A percentile compares a stretch with the other conserved stretches of the same genome.
phyloP scores from a whole-genome alignment of 2,329 filamentous ascomycete species.

The Colletotrichum falcatum region DNA sequence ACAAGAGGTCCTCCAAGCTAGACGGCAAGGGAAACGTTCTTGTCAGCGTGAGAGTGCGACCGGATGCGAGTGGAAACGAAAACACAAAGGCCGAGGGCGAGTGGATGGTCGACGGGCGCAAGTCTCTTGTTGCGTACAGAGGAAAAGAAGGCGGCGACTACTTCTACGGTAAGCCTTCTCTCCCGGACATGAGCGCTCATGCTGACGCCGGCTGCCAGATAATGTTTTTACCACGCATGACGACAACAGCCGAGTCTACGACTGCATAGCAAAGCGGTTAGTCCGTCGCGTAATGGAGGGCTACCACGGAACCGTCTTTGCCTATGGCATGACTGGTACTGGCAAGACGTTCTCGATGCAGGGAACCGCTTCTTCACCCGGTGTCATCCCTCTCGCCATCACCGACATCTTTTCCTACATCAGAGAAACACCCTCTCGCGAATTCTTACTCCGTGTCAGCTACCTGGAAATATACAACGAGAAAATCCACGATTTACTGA shows the following conservation, averaged over 20 bases:
- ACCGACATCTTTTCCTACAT: conserved; percentile 99
- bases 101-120: conserved; percentile 91
- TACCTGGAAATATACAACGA: conserved; percentile 99
- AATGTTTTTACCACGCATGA: conserved; percentile 97
- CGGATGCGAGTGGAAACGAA: conserved; percentile 77
- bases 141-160: conserved; percentile 95
- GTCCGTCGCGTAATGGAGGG: conserved; percentile 99
- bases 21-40: conserved; percentile 95
- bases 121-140: conserved; percentile 83
- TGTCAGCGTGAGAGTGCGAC: conserved; percentile 93
- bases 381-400: conserved; percentile 96
- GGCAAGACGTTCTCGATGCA: conserved; percentile 99
- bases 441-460: conserved; percentile 95
- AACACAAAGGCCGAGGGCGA: conserved; percentile 76
- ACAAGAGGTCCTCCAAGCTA: conserved; percentile 63
- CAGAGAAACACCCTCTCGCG: conserved; percentile 91
- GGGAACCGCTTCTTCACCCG: conserved; percentile 92
- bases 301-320: conserved; percentile 97
- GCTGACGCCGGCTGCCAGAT: conserved; percentile 66
- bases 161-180: conserved; percentile 75
- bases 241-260: conserved; percentile 94
- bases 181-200: background rate
- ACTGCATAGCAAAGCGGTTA: conserved; percentile 91
- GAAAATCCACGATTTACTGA: conserved; percentile 92
- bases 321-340: conserved; percentile 98